Evolutionary conservation across 306 rosid genomes (phyloP).

Genomic region (Glycine latifolia): DNA sequence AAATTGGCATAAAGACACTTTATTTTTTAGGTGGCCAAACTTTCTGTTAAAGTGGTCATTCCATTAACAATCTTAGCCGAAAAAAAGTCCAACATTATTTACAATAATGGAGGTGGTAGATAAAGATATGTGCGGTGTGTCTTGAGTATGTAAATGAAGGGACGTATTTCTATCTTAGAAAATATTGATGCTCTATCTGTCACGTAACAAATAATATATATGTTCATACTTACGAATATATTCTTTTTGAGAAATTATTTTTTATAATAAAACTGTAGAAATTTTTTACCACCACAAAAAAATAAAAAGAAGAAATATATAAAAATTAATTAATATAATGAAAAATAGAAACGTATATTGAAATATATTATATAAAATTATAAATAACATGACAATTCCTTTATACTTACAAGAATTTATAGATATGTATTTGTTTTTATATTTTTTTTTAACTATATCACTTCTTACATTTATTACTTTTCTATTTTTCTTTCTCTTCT

Average conservation of each 20-base stretch:
- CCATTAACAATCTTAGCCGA: slow-evolving; percentile 44
- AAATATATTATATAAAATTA: too few relatives aligned
- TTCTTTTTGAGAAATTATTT: slow-evolving; percentile 50
- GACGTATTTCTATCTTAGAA: slow-evolving; percentile 40
- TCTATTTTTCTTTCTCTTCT: too few relatives aligned
- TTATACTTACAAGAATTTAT: too few relatives aligned
- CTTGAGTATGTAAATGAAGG: slow-evolving; percentile 52
- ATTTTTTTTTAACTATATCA: too few relatives aligned
- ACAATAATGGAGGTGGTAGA: slow-evolving; percentile 46
- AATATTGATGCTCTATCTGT: slow-evolving; percentile 43
- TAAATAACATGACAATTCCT: too few relatives aligned
- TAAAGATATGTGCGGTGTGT: slow-evolving; percentile 45
- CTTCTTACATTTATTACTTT: too few relatives aligned
- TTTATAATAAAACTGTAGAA: not conserved
- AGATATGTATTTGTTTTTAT: too few relatives aligned
- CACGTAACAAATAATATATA: slow-evolving; percentile 31
- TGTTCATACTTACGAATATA: slow-evolving; percentile 51
- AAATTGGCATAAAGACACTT: slow-evolving; percentile 48
- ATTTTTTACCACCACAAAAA: not conserved
- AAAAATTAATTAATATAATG: not conserved
- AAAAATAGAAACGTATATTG: not conserved
- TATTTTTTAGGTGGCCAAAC: slow-evolving; percentile 57
- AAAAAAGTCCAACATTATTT: slow-evolving; percentile 28
- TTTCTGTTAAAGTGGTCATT: slow-evolving; percentile 52
- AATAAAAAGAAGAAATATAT: not conserved